Evolutionary conservation across 768 basidiomycete genomes (phyloP).

Genomic region (Lactarius tabidus): DNA sequence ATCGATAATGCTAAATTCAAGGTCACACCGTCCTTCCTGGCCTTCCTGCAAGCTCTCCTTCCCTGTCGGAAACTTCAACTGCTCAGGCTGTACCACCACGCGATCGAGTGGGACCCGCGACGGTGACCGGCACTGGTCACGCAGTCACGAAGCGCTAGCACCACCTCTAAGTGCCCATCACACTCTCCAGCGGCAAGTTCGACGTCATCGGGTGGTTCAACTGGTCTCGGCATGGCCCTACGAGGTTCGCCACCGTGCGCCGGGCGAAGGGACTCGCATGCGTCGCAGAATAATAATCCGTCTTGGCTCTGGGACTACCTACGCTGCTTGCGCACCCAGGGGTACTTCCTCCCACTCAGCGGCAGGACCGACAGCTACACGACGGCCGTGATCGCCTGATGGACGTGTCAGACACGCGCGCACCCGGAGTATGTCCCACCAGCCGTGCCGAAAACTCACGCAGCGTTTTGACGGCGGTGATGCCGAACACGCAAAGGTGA

Average conservation of each 20-base stretch:
- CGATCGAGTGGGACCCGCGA: conserved; percentile 99
- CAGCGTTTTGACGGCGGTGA: neutral
- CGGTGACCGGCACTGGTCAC: conserved; percentile 82
- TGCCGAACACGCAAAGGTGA: conserved; percentile 67
- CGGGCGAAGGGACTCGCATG: conserved; percentile 99
- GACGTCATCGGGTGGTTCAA: conserved; percentile 45
- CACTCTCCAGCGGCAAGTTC: conserved; percentile 72
- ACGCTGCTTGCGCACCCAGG: conserved; percentile 85
- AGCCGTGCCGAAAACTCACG: neutral
- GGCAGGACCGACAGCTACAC: conserved; percentile 98
- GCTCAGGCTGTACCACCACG: conserved; percentile 96
- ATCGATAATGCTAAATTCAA: conserved; percentile 97
- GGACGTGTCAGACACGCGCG: conserved; percentile 90
- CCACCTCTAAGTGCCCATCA: conserved; percentile 76
- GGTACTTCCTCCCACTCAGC: conserved; percentile 92
- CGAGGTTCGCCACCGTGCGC: conserved; percentile 70
- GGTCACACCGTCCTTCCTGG: conserved; percentile 40
- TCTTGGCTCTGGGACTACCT: conserved; percentile 99
- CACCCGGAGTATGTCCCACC: conserved; percentile 57
- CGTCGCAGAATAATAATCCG: conserved; percentile 41
- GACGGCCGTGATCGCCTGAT: conserved; percentile 91
- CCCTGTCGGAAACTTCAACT: conserved; percentile 32
- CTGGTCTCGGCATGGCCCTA: conserved; percentile 28
- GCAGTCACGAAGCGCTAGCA: conserved; percentile 73
- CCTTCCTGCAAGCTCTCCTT: conserved; percentile 1